Evolutionary conservation across 169 alveolate genomes (phyloP), one percentile per base, ranked within the genome.

Genomic region (Plasmodium gonderi): DNA sequence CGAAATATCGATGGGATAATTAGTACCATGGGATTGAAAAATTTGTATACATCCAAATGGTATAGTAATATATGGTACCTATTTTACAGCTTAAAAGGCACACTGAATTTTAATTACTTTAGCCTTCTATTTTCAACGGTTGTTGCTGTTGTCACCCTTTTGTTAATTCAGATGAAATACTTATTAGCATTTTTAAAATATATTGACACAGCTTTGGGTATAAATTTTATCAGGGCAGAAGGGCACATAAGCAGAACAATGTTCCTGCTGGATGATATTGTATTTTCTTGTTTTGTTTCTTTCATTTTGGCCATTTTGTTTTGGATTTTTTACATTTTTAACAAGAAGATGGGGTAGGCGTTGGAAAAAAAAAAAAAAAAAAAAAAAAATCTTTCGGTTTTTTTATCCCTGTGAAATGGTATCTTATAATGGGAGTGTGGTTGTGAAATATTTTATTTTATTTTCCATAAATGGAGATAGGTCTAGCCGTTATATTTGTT

Each of bases 1-100:
- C 75, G 92, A 83, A 83, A 83, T 49, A 40, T 69, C 44, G 92
- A 83, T 36, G 44, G 38, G 29, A 83, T 83, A 40, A 83, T 83
- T 45, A 47, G 33, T 38, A 49, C 47, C 54, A 72, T 83, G 36
- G 92, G 92, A n/a, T 83, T 83, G 64, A 49, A 83, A 69, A 83
- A 83, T 83, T 60, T 69, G 36, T 83, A 83, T 60, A 69, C 31
- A n/a, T 74, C 81, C 44, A 69, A 69, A 45, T 83, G 92, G 92
- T 83, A 83, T 76, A 72, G 92, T 23, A 72, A 74, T 45, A 69
- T 83, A 69, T 83, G 92, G 92, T 83, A 83, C 44, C 65, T 83
- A n/a, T 69, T 68, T 83, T 83, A 83, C 44, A 83, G 92, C 44
- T 76, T 83, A 83, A 83, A 72, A 83, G 92, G 82, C 11, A 83